Percentiles rank a stretch among this genome's conserved stretches.
Conservation (phyloP, 2,329 filamentous ascomycete genomes). For the Cladosporium sp. region DNA sequence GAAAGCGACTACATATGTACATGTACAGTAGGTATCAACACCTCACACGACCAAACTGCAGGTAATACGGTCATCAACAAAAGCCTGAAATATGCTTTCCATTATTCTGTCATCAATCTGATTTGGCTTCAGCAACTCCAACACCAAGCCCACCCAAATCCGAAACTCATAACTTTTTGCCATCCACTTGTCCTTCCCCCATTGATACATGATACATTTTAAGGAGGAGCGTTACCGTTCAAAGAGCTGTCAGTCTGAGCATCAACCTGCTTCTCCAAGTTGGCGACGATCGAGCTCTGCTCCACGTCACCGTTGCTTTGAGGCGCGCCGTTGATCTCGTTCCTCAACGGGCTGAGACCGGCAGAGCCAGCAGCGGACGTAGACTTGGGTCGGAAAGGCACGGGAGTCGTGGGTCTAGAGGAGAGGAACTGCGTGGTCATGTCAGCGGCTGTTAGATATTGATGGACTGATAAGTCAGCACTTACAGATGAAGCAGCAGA, state of each 20-base stretch:
- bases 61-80: neutral
- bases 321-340: slow-evolving; percentile 27
- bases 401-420: slow-evolving; percentile 65
- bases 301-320: slow-evolving; percentile 27
- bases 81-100: too few relatives aligned
- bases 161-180: too few relatives aligned
- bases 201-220: too few relatives aligned
- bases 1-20: neutral
- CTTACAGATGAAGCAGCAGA: slow-evolving; percentile 82
- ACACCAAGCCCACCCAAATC: too few relatives aligned
- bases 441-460: slow-evolving; percentile 1
- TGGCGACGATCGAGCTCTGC: slow-evolving; percentile 26
- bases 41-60: neutral
- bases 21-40: too few relatives aligned
- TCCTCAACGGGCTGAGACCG: slow-evolving; percentile 25
- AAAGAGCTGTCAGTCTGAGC: neutral
- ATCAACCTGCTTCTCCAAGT: slow-evolving; percentile 27
- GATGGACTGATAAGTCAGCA: slow-evolving; percentile 21
- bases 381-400: slow-evolving; percentile 54
- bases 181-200: too few relatives aligned
- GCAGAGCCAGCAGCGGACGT: slow-evolving; percentile 10
- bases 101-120: too few relatives aligned
- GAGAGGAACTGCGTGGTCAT: slow-evolving; percentile 59
- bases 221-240: too few relatives aligned
- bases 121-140: too few relatives aligned